These are phyloP conservation scores for Breynia disticha DNA, from an alignment of 441 rosid genomes.

Conservation along the genomic window DNA sequence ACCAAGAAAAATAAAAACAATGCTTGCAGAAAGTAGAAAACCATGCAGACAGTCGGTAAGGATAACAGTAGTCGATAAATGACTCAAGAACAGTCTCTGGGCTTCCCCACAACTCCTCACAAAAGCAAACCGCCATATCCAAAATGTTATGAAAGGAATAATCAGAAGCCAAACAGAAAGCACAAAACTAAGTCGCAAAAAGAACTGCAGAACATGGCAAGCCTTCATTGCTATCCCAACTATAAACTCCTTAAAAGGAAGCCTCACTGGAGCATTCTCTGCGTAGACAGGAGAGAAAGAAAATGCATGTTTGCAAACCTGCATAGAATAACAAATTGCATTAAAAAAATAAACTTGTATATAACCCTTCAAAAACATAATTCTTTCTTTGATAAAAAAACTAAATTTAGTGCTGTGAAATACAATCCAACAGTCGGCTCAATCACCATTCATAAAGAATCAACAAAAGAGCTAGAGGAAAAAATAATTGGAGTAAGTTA, in stretches of 20 bases:
- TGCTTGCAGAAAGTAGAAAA: conserved; percentile 95
- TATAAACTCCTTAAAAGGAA: conserved; percentile 95
- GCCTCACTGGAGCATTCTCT: conserved; percentile 90
- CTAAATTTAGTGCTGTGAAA: too few relatives aligned
- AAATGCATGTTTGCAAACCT: conserved; percentile 98
- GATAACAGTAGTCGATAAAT: conserved; percentile 72
- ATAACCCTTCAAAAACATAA: too few relatives aligned
- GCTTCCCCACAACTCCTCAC: conserved; percentile 92
- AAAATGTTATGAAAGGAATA: conserved; percentile 91
- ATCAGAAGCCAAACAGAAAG: conserved; percentile 97
- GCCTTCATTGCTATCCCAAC: conserved; percentile 93
- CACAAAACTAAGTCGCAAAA: conserved; percentile 88
- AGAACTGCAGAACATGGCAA: conserved; percentile 86
- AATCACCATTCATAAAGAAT: too few relatives aligned
- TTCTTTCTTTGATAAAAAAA: too few relatives aligned
- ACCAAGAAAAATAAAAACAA: conserved; percentile 95
- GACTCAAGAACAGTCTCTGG: conserved; percentile 87
- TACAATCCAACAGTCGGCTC: too few relatives aligned
- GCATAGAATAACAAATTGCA: conserved; percentile 7
- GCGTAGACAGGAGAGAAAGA: conserved; percentile 97
- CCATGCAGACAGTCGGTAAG: conserved; percentile 99
- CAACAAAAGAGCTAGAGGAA: too few relatives aligned
- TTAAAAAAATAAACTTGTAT: too few relatives aligned
- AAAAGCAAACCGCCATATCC: conserved; percentile 98
- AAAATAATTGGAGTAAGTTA: too few relatives aligned